A percentile compares a stretch with the other conserved stretches of the same genome.
These are phyloP conservation scores for Cadophora gregata DNA, from an alignment of 2,329 filamentous ascomycete genomes.

Conservation along the genomic window DNA sequence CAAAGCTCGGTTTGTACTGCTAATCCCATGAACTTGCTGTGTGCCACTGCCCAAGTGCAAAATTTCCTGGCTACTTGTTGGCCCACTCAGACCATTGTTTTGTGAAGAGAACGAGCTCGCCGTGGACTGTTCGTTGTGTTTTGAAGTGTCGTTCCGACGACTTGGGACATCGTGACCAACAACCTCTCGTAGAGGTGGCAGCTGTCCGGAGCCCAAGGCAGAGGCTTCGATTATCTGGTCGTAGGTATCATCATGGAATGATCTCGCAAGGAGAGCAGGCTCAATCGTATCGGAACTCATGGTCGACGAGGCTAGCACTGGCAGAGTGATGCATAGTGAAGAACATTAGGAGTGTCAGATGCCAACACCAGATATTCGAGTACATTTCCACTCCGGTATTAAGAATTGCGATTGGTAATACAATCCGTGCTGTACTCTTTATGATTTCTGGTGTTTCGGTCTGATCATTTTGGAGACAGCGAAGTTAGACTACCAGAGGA, in stretches of 20 bases:
- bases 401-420: background rate
- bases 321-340: constrained; percentile 1
- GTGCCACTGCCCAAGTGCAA: constrained; percentile 22
- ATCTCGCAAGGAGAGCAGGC: constrained; percentile 4
- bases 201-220: background rate
- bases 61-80: constrained; percentile 43
- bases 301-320: background rate
- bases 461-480: background rate
- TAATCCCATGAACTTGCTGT: constrained; percentile 29
- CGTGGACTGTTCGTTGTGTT: constrained; percentile 34
- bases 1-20: constrained; percentile 35
- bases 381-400: background rate
- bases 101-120: constrained; percentile 31
- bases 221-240: background rate
- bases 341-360: background rate
- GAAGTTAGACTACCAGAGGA: background rate
- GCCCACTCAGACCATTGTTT: constrained; percentile 28
- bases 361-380: background rate
- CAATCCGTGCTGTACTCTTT: background rate
- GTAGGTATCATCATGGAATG: constrained; percentile 1
- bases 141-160: constrained; percentile 18
- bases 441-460: background rate
- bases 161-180: background rate
- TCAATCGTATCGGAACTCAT: constrained; percentile 15
- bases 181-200: constrained; percentile 8